Conservation (phyloP, 306 rosid genomes). For the Delonix regia region DNA sequence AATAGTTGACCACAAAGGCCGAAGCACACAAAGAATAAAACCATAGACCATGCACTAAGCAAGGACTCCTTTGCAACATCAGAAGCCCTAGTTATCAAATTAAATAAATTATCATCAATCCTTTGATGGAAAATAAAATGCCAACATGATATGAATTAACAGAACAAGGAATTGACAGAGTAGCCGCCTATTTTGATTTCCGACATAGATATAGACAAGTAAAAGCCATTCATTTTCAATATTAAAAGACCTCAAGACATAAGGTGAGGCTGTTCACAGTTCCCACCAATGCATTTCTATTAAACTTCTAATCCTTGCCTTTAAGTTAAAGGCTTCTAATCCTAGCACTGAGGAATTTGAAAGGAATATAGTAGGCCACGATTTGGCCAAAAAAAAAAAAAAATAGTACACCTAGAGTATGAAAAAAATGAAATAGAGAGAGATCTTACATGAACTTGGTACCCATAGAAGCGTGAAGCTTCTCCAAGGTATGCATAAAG, state of each 20-base stretch:
- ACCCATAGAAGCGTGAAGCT: constrained; percentile 71
- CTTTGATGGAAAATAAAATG: neutral
- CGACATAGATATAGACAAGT: constrained; percentile 19
- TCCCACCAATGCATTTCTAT: constrained; percentile 11
- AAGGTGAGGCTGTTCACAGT: constrained; percentile 1
- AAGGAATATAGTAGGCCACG: neutral
- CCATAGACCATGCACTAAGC: constrained; percentile 8
- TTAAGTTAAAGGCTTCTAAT: neutral
- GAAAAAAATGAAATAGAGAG: neutral
- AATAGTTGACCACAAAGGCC: neutral
- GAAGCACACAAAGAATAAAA: constrained; percentile 2
- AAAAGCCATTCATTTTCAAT: neutral
- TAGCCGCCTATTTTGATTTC: constrained; percentile 4
- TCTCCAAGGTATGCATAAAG: constrained; percentile 70
- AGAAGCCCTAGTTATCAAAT: neutral
- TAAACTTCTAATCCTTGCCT: constrained; percentile 2
- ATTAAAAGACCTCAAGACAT: constrained; percentile 3
- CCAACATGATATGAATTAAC: neutral
- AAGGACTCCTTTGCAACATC: constrained; percentile 19
- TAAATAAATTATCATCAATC: neutral
- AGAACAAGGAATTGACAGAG: neutral
- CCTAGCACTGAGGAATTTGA: neutral
- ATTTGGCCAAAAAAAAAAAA: too few species aligned
- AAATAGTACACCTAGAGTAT: neutral
- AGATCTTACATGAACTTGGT: constrained; percentile 83